phyloP scores from a whole-genome alignment of 192 early-diverging fungal species.

The Linnemannia exigua region DNA sequence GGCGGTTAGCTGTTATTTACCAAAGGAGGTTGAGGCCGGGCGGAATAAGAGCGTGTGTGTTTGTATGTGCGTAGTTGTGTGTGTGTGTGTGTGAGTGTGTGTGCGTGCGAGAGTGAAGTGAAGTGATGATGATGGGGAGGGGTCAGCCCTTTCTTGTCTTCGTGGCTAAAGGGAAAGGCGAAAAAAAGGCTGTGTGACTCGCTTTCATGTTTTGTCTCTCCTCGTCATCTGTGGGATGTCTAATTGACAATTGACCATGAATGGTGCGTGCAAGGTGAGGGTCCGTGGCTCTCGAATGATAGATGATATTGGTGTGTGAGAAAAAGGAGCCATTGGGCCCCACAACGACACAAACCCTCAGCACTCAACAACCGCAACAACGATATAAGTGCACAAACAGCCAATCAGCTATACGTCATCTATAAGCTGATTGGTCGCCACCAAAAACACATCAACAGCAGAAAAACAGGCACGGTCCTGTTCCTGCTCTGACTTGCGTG shows the following conservation, averaged over 20 bases:
- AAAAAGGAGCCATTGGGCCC: too few species aligned
- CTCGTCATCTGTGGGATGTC: background rate
- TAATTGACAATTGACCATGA: background rate
- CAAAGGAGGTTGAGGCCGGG: background rate
- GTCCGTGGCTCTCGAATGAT: too few species aligned
- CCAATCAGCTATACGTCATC: background rate
- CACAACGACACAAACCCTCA: too few species aligned
- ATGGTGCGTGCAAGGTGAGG: too few species aligned
- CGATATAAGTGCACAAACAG: too few species aligned
- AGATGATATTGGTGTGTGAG: too few species aligned
- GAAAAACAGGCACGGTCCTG: background rate
- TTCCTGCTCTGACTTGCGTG: too few species aligned
- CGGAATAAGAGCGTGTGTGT: background rate
- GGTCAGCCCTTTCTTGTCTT: background rate
- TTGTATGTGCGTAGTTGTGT: background rate
- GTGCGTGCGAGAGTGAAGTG: background rate
- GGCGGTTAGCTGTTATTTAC: conserved; percentile 1
- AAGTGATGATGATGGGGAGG: background rate
- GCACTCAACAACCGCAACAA: too few species aligned
- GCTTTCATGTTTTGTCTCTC: background rate
- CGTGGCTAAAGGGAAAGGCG: too few species aligned
- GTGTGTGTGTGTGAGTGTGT: background rate
- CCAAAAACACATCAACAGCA: background rate
- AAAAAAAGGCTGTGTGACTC: background rate
- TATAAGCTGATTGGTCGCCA: background rate